Evolutionary conservation across 106 monocot species (phyloP), one percentile per base, ranked within the genome.

Genomic region (Hemerocallis citrina): DNA sequence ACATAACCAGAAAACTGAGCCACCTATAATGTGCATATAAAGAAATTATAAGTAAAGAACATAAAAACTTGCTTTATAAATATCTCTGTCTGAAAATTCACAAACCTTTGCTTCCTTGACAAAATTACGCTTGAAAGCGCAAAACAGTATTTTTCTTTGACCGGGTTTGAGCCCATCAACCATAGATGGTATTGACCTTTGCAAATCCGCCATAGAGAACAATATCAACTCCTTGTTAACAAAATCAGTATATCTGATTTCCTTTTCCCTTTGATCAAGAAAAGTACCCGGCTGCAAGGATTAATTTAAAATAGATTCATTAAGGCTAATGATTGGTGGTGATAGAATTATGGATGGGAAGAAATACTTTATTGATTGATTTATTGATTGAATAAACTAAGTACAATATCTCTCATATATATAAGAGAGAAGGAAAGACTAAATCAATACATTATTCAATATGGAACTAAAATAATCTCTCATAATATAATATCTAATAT

Each of bases 151-250:
- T 74, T 95, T 95, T 23, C 94, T 80, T 64, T 95, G 94, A 6
- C 94, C 94, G 13, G 94, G 94, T 61, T 95, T 95, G 21, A 95
- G 65, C 25, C 94, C 94, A 79, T 95, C 94, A 25, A 89, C 89
- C 89, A 95, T 81, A 16, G 94, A 89, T 28, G 94, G 89, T 50
- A 95, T 95, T 0, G 94, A 95, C 14, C 94, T 58, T 55, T 89
- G 94, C 47, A 95, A 74, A 78, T 95, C 94, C 0, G 94, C 94
- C 82, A 86, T 71, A 3, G 94, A 95, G 58, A 89, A 95, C 28
- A 89, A 39, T 45, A 95, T 98, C 6, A 98, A 63, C 57, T 98
- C 98, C 69, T 87, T 98, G 72, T 98, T 92, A 16, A 98, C 81
- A 69, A 98, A 98, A 35, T 98, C 98, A 49, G 84, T 91, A 59